phyloP scores from a whole-genome alignment of 2,329 filamentous ascomycete species.

The Reticulascus tulasneorum region DNA sequence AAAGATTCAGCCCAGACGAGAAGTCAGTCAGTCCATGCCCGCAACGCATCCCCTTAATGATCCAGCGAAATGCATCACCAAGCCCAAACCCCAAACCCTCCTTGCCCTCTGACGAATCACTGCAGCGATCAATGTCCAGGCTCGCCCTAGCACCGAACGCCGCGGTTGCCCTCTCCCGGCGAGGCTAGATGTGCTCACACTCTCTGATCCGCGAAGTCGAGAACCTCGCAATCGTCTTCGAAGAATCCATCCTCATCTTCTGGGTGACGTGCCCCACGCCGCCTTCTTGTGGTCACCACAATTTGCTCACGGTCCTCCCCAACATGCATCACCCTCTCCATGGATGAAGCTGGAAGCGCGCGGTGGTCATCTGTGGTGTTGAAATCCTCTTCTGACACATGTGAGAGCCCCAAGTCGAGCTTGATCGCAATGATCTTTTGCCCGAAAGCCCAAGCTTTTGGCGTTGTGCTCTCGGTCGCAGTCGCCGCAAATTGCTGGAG shows the following conservation, averaged over 20 bases:
- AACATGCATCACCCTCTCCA: conserved; percentile 59
- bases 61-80: too few species aligned
- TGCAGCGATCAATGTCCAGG: conserved; percentile 7
- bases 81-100: not conserved
- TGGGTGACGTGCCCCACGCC: conserved; percentile 48
- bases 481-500: conserved; percentile 13
- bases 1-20: too few species aligned
- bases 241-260: conserved; percentile 76
- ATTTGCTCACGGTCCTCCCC: conserved; percentile 68
- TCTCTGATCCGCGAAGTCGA: conserved; percentile 77
- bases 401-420: conserved; percentile 48
- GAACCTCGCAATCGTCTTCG: conserved; percentile 86
- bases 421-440: conserved; percentile 46
- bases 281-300: conserved; percentile 74
- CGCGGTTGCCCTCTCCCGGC: conserved; percentile 15
- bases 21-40: too few species aligned
- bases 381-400: conserved; percentile 48
- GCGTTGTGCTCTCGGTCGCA: conserved; percentile 9
- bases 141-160: conserved; percentile 11
- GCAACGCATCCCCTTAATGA: too few species aligned
- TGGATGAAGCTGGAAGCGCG: conserved; percentile 58
- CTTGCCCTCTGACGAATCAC: not conserved
- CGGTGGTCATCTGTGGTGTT: conserved; percentile 50
- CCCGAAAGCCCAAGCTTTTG: conserved; percentile 54
- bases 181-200: too few species aligned